phyloP scores from a whole-genome alignment of 352 stramenopile genomes.

The Pythium phragmiticola region DNA sequence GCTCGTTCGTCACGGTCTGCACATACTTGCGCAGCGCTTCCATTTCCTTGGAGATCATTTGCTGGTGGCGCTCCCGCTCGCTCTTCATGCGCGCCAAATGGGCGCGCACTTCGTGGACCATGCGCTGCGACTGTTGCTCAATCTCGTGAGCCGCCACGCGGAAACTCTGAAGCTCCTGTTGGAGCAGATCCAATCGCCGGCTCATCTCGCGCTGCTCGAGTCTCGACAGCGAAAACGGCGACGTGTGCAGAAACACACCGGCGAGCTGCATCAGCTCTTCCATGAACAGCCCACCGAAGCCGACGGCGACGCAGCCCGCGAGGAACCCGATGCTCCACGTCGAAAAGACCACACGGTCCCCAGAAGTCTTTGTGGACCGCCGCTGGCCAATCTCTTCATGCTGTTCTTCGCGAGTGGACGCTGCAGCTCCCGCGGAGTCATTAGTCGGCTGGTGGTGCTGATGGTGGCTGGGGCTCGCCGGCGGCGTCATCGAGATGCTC shows the following conservation, averaged over 20 bases:
- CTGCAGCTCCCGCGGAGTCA: not conserved
- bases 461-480: slow-evolving; percentile 17
- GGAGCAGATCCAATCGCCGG: slow-evolving; percentile 42
- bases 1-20: slow-evolving; percentile 45
- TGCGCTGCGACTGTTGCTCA: slow-evolving; percentile 49
- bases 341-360: slow-evolving; percentile 27
- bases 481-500: slow-evolving; percentile 31
- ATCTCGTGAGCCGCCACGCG: slow-evolving; percentile 47
- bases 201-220: slow-evolving; percentile 37
- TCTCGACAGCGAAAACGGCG: slow-evolving; percentile 24
- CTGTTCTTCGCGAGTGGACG: not conserved
- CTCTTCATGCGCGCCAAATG: slow-evolving; percentile 48
- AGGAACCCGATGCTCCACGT: slow-evolving; percentile 48
- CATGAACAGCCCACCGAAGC: slow-evolving; percentile 51
- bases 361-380: not conserved
- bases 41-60: slow-evolving; percentile 70
- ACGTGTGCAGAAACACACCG: slow-evolving; percentile 33
- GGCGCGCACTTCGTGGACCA: slow-evolving; percentile 46
- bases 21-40: slow-evolving; percentile 52
- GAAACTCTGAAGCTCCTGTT: slow-evolving; percentile 52
- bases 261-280: slow-evolving; percentile 44
- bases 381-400: not conserved
- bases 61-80: slow-evolving; percentile 54
- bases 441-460: not conserved
- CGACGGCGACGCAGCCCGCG: slow-evolving; percentile 37